Percentiles rank a stretch among this genome's conserved stretches.
Evolutionary conservation across 305 asterid species (phyloP).

Genomic region (Fraxinus velutina): DNA sequence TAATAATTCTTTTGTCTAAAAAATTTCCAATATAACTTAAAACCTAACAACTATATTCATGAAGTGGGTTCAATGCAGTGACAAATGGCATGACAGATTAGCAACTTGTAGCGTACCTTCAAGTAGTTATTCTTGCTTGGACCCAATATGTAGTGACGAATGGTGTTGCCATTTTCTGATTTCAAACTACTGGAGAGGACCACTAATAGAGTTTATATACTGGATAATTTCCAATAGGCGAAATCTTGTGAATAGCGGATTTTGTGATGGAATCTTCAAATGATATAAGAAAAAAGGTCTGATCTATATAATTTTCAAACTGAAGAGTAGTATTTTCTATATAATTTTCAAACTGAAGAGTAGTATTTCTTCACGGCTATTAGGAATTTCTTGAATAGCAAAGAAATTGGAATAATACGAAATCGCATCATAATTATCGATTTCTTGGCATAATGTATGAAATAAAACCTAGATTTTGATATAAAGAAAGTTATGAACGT

Average conservation of each 20-base stretch:
- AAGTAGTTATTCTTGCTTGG: neutral
- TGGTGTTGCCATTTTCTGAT: neutral
- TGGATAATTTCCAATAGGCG: too few relatives aligned
- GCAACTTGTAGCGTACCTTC: neutral
- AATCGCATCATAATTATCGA: neutral
- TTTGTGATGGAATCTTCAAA: neutral
- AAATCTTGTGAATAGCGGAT: neutral
- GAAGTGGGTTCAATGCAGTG: neutral
- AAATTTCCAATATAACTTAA: neutral
- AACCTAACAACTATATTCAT: neutral
- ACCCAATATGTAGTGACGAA: neutral
- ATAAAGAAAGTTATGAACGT: neutral
- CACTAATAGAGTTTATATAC: neutral
- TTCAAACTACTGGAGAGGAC: neutral
- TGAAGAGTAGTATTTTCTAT: neutral
- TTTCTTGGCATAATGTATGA: neutral
- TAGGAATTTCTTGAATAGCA: neutral
- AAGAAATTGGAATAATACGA: too few relatives aligned
- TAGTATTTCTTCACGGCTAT: neutral
- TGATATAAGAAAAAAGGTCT: neutral
- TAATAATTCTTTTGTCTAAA: too few relatives aligned
- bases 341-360: neutral
- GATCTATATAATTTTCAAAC: neutral
- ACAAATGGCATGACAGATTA: neutral
- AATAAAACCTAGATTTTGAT: neutral